Base-by-base conservation (phyloP, 768 basidiomycete genomes). In the Lactarius trivialis region DNA sequence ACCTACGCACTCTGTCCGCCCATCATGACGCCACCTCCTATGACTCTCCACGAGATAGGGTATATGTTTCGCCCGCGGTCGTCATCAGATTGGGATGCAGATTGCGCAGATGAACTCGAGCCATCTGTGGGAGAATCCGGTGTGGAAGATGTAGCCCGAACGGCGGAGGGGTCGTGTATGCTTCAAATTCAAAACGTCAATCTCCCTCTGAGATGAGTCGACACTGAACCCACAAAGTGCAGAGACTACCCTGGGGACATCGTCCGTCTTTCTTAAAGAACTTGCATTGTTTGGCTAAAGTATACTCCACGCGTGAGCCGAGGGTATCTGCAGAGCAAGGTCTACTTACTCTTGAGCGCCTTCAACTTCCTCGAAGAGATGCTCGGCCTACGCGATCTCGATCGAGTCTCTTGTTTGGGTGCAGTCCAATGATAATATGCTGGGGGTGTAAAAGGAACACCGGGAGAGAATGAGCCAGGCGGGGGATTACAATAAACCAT, bases 21-120 rank as follows among this genome's bases (percentile, higher is more conserved):
- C 77, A 89, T 79, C 72, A 81, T 78, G n/a, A 89, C 88, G 3
- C 88, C 88, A 15, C 88, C 88, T 0, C 88, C 86, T 55, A 90
- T 86, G 14, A 90, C 87, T 48, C 88, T 79, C 88, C 88, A 90
- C 4, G 81, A 78, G 51, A 90, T 78, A 30, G 87, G 86, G 66
- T 82, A 85, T 70, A 76, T 86, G 61, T 83, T 68, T 76, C 72
- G 45, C 68, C 72, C 64, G 2, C 12, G 53, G 30, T 53, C 43
- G 7, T 61, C 59, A 19, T 7, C 7, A 30, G 52, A 7, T 56
- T 39, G 36, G 32, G 41, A 39, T 55, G 58, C 30, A 32, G 55
- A 9, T n/a, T 33, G 36, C 19, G 32, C 15, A 26, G 63, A 24
- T 6, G 24, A 6, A 49, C 24, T 9, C 5, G 57, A 32, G 21